phyloP scores from a whole-genome alignment of 2,329 filamentous ascomycete genomes.

The Stagonosporopsis tanaceti region DNA sequence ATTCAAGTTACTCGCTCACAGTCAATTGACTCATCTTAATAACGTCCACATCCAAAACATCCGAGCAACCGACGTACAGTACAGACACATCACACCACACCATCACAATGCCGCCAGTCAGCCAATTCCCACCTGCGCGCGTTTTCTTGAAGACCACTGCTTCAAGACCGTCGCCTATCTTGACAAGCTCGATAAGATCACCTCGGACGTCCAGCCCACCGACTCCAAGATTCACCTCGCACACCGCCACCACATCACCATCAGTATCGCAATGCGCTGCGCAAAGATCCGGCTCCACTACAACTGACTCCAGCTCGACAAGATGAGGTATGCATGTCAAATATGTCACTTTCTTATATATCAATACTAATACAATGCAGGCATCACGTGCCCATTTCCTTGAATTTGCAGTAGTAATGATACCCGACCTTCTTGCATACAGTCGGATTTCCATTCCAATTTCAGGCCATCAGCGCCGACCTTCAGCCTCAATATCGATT shows the following conservation, averaged over 20 bases:
- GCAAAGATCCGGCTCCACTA: constrained; percentile 1
- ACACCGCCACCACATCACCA: constrained; percentile 11
- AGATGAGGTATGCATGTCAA: constrained; percentile 4
- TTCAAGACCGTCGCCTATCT: constrained; percentile 8
- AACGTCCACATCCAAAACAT: neutral
- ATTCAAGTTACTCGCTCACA: neutral
- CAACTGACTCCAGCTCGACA: constrained; percentile 4
- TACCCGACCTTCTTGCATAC: neutral
- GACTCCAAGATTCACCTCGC: constrained; percentile 17
- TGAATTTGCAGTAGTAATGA: neutral
- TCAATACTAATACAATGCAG: neutral
- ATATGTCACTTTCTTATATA: neutral
- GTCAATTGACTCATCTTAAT: neutral
- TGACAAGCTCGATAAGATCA: constrained; percentile 15
- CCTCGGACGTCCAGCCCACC: constrained; percentile 13
- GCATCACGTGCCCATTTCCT: neutral
- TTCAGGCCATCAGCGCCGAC: neutral
- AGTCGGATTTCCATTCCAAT: neutral
- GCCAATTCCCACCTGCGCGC: constrained; percentile 40
- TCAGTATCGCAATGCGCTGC: constrained; percentile 8
- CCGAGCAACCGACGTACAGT: neutral
- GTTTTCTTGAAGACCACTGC: constrained; percentile 34
- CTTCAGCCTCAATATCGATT: neutral
- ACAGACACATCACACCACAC: neutral
- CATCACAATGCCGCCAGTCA: constrained; percentile 37